Percentiles rank a stretch among this genome's conserved stretches.
Evolutionary conservation across 164 flowering plant species (phyloP).

Genomic region (Magnolia changhungtana): DNA sequence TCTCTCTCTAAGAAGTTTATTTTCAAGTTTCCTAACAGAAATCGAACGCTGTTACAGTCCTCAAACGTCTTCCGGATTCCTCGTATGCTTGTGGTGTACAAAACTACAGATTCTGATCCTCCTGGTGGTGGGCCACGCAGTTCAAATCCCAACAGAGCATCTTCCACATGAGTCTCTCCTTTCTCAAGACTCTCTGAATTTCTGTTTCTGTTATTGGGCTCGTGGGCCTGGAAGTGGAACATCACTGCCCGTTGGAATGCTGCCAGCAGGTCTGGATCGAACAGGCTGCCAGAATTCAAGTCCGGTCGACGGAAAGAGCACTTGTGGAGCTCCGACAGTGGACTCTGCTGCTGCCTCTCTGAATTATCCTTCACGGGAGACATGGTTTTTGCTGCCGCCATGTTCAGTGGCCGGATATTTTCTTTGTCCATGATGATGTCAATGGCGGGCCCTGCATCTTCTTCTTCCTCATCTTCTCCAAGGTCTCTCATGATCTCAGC

Average conservation of each 20-base stretch:
- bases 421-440: slow-evolving; percentile 43
- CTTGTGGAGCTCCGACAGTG: slow-evolving; percentile 13
- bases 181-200: slow-evolving; percentile 16
- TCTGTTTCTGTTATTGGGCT: slow-evolving; percentile 29
- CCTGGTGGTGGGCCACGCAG: slow-evolving; percentile 67
- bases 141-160: slow-evolving; percentile 43
- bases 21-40: slow-evolving; percentile 49
- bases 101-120: slow-evolving; percentile 48
- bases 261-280: slow-evolving; percentile 40
- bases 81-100: slow-evolving; percentile 74
- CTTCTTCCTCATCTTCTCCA: slow-evolving; percentile 44
- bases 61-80: slow-evolving; percentile 81
- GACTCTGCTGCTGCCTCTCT: slow-evolving; percentile 5
- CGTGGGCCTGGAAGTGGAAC: slow-evolving; percentile 23
- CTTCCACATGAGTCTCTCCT: slow-evolving; percentile 24
- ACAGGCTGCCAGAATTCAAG: slow-evolving; percentile 32
- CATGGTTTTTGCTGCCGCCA: slow-evolving; percentile 16
- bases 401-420: slow-evolving; percentile 39
- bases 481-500: slow-evolving; percentile 55
- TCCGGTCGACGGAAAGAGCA: slow-evolving; percentile 33
- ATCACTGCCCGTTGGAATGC: slow-evolving; percentile 35
- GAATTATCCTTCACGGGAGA: slow-evolving; percentile 9
- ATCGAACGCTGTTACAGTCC: slow-evolving; percentile 53
- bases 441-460: background rate
- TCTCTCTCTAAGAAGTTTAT: slow-evolving; percentile 62